These are phyloP conservation scores for Atkinsonella texensis DNA, from an alignment of 2,329 filamentous ascomycete species.

Conservation along the genomic window DNA sequence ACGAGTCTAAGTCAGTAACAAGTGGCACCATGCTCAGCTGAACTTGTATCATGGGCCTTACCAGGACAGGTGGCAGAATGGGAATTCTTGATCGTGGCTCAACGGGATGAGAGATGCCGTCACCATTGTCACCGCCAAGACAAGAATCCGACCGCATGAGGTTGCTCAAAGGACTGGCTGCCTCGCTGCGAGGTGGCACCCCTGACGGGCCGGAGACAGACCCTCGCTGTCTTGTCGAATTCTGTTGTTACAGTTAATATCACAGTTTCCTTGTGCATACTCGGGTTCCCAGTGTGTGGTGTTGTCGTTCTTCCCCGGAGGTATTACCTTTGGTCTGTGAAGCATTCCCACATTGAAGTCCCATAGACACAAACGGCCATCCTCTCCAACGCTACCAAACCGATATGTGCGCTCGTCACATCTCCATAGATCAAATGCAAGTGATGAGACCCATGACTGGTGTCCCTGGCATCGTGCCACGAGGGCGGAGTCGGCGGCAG, in stretches of 20 bases:
- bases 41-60: constrained; percentile 28
- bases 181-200: constrained; percentile 44
- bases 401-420: constrained; percentile 93
- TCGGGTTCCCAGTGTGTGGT: no score
- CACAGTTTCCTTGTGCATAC: neutral
- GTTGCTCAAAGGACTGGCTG: constrained; percentile 44
- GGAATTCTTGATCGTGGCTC: constrained; percentile 76
- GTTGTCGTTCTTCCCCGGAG: neutral
- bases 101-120: constrained; percentile 62
- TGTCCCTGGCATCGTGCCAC: constrained; percentile 91
- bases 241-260: constrained; percentile 5
- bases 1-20: no score
- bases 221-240: constrained; percentile 29
- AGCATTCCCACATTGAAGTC: constrained; percentile 97
- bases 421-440: constrained; percentile 93
- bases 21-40: neutral
- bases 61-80: constrained; percentile 81
- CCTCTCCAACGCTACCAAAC: constrained; percentile 91
- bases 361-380: constrained; percentile 83
- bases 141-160: constrained; percentile 62
- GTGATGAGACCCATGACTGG: constrained; percentile 86
- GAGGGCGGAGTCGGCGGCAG: constrained; percentile 66
- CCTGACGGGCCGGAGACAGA: constrained; percentile 40
- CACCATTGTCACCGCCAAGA: constrained; percentile 41
- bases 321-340: constrained; percentile 58